Evolutionary conservation across 2,329 filamentous ascomycete species (phyloP).

Genomic region (Zymoseptoria ardabiliae): DNA sequence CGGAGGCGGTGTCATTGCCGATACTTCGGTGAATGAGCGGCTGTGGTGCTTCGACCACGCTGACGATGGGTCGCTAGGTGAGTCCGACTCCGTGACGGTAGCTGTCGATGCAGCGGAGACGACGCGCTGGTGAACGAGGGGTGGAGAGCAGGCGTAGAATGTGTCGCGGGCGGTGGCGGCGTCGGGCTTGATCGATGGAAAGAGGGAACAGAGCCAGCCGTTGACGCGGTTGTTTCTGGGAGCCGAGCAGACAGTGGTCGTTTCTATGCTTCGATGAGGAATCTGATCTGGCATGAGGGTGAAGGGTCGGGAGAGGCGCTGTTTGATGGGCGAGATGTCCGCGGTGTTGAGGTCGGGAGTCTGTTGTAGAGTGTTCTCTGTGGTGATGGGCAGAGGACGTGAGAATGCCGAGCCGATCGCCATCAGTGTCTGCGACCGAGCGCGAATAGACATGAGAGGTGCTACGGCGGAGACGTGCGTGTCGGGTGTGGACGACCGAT

Average conservation of each 20-base stretch:
- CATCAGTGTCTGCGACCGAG: slow-evolving; percentile 41
- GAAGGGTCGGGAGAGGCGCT: slow-evolving; percentile 17
- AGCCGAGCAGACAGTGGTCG: neutral
- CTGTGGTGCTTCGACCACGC: slow-evolving; percentile 21
- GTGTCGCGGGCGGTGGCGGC: slow-evolving; percentile 8
- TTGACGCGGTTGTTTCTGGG: slow-evolving; percentile 17
- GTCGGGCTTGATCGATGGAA: slow-evolving; percentile 9
- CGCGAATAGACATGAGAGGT: slow-evolving; percentile 38
- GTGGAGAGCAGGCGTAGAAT: slow-evolving; percentile 16
- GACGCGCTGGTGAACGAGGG: slow-evolving; percentile 7
- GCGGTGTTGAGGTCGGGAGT: slow-evolving; percentile 1
- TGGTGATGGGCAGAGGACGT: slow-evolving; percentile 23
- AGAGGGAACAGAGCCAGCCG: slow-evolving; percentile 24
- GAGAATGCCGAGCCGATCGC: slow-evolving; percentile 44
- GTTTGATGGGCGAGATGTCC: slow-evolving; percentile 13
- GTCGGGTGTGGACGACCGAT: slow-evolving; percentile 19
- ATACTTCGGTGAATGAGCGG: slow-evolving; percentile 19
- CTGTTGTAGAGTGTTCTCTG: slow-evolving; percentile 1
- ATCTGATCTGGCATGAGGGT: slow-evolving; percentile 13
- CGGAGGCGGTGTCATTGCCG: slow-evolving; percentile 10
- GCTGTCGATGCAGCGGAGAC: slow-evolving; percentile 17
- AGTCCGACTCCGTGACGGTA: slow-evolving; percentile 19
- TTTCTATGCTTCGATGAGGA: slow-evolving; percentile 2
- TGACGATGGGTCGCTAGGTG: slow-evolving; percentile 17
- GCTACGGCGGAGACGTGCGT: slow-evolving; percentile 42